A percentile compares a stretch with the other conserved stretches of the same genome.
Evolutionary conservation across 2,329 filamentous ascomycete species (phyloP).

Genomic region (Davidsoniella neocaledoniae): DNA sequence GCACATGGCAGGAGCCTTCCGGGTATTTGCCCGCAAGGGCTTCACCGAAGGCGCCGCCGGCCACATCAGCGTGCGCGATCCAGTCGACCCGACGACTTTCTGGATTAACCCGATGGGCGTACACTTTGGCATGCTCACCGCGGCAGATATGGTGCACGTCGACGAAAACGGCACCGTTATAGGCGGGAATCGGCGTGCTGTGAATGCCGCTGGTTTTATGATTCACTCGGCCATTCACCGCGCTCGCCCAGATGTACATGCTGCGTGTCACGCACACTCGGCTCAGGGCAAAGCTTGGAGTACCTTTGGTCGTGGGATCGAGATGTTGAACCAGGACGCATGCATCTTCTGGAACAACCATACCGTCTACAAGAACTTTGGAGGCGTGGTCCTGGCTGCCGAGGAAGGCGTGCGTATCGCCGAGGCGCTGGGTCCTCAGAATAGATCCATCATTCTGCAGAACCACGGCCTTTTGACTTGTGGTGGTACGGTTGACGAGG

Average conservation of each 20-base stretch:
- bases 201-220: conserved; percentile 46
- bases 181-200: conserved; percentile 35
- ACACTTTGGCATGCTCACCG: conserved; percentile 45
- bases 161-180: conserved; percentile 42
- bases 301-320: conserved; percentile 36
- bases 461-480: conserved; percentile 51
- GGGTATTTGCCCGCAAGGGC: conserved; percentile 29
- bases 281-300: conserved; percentile 44
- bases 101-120: conserved; percentile 50
- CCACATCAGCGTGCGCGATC: conserved; percentile 48
- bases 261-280: conserved; percentile 45
- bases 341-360: conserved; percentile 40
- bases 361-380: conserved; percentile 42
- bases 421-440: conserved; percentile 33
- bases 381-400: conserved; percentile 43
- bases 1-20: conserved; percentile 29
- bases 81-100: conserved; percentile 39
- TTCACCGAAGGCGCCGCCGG: conserved; percentile 45
- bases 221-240: conserved; percentile 46
- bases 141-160: conserved; percentile 44
- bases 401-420: conserved; percentile 44
- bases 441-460: conserved; percentile 38
- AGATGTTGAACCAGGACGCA: conserved; percentile 46
- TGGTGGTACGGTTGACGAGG: conserved; percentile 48
- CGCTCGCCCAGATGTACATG: conserved; percentile 40